These are phyloP conservation scores for Russula virescens DNA, from an alignment of 768 basidiomycete species.

Conservation along the genomic window DNA sequence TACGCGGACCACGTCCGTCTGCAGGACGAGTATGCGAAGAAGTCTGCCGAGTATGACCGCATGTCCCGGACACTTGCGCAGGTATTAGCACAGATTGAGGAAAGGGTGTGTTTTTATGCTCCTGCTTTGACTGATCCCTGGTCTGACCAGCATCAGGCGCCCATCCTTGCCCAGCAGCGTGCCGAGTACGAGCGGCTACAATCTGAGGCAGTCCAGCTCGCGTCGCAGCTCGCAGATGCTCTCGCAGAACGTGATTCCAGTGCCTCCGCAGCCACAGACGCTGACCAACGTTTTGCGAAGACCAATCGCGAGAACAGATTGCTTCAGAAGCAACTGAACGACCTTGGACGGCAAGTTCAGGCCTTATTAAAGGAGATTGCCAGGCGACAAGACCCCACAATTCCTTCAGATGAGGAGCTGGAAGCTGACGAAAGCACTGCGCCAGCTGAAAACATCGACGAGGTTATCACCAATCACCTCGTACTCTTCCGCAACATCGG, in stretches of 20 bases:
- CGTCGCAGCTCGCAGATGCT: constrained; percentile 69
- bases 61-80: constrained; percentile 77
- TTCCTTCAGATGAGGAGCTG: constrained; percentile 64
- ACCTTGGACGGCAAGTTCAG: constrained; percentile 59
- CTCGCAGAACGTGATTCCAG: constrained; percentile 71
- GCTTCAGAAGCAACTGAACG: constrained; percentile 23
- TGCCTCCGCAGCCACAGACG: constrained; percentile 49
- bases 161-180: constrained; percentile 84
- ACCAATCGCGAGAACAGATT: constrained; percentile 21
- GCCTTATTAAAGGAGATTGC: constrained; percentile 71
- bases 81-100: constrained; percentile 86
- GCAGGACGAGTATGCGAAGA: constrained; percentile 73
- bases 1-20: constrained; percentile 86
- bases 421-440: constrained; percentile 39
- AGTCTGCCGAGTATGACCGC: constrained; percentile 76
- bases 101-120: constrained; percentile 51
- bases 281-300: constrained; percentile 29
- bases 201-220: constrained; percentile 73
- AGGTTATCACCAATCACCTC: constrained; percentile 82
- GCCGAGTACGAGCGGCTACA: constrained; percentile 81
- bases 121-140: not conserved
- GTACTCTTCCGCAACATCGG: constrained; percentile 80
- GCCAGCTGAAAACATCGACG: constrained; percentile 56
- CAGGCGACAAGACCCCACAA: constrained; percentile 75
- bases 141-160: constrained; percentile 52